Evolutionary conservation across 2,329 filamentous ascomycete species (phyloP).

Genomic region (Pseudogymnoascus sp.): DNA sequence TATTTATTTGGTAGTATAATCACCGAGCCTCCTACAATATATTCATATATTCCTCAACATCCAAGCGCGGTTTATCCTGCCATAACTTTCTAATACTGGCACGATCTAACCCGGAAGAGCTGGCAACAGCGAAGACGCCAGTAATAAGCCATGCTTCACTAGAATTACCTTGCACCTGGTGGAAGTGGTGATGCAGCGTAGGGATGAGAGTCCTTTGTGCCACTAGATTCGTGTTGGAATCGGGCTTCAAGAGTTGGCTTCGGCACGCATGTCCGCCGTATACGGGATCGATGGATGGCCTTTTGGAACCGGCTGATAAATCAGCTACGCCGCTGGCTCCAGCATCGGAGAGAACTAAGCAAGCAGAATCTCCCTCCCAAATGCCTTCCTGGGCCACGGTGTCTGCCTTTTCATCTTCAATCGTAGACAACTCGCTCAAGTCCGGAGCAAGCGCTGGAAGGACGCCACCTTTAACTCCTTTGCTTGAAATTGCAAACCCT

Average conservation of each 20-base stretch:
- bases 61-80: background rate
- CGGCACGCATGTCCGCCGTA: background rate
- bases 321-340: slow-evolving; percentile 14
- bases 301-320: background rate
- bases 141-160: background rate
- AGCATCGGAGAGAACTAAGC: slow-evolving; percentile 14
- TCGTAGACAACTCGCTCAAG: background rate
- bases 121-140: background rate
- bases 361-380: background rate
- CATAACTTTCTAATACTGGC: background rate
- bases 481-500: slow-evolving; percentile 22
- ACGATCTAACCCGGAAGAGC: background rate
- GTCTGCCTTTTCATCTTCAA: background rate
- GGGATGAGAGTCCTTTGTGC: slow-evolving; percentile 24
- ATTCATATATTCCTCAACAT: background rate
- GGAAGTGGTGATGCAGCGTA: background rate
- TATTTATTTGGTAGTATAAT: background rate
- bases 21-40: background rate
- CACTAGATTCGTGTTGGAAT: slow-evolving; percentile 28
- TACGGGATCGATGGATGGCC: background rate
- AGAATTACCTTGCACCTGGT: background rate
- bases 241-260: slow-evolving; percentile 20
- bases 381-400: background rate
- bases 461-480: slow-evolving; percentile 6
- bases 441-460: slow-evolving; percentile 4